Conservation (phyloP, 495 filamentous ascomycete species). For the Penicilliopsis zonata region DNA sequence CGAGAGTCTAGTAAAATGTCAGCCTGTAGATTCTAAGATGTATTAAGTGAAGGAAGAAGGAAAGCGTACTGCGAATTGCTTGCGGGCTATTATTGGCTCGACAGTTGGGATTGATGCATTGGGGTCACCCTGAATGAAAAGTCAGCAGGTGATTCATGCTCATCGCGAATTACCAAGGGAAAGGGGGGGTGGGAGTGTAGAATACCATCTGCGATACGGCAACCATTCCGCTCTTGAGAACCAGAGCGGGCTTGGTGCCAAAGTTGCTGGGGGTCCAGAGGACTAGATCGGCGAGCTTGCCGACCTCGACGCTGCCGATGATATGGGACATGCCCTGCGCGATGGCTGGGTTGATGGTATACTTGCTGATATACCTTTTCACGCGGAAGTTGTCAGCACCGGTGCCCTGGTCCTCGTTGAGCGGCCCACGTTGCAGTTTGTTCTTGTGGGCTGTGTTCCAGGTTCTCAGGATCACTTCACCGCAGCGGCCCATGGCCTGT, state of each 20-base stretch:
- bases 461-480: slow-evolving; percentile 87
- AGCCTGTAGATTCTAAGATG: no score
- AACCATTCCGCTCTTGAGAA: slow-evolving; percentile 90
- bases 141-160: slow-evolving; percentile 2
- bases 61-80: slow-evolving; percentile 70
- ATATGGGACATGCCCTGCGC: slow-evolving; percentile 89
- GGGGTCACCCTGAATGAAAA: slow-evolving; percentile 63
- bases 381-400: slow-evolving; percentile 88
- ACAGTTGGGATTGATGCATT: slow-evolving; percentile 89
- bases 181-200: background rate
- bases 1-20: slow-evolving; percentile 30
- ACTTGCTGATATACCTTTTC: slow-evolving; percentile 90
- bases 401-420: slow-evolving; percentile 69
- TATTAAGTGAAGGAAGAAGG: slow-evolving; percentile 2
- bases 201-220: slow-evolving; percentile 72
- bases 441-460: slow-evolving; percentile 99
- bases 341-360: slow-evolving; percentile 93
- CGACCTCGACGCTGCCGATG: slow-evolving; percentile 77
- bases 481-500: slow-evolving; percentile 95
- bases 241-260: slow-evolving; percentile 71
- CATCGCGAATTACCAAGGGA: slow-evolving; percentile 1
- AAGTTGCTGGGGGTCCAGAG: slow-evolving; percentile 82
- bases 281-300: slow-evolving; percentile 86
- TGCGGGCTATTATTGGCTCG: slow-evolving; percentile 73
- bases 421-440: slow-evolving; percentile 67